Evolutionary conservation across 768 basidiomycete species (phyloP).

Genomic region (Lanmaoa rubissima): DNA sequence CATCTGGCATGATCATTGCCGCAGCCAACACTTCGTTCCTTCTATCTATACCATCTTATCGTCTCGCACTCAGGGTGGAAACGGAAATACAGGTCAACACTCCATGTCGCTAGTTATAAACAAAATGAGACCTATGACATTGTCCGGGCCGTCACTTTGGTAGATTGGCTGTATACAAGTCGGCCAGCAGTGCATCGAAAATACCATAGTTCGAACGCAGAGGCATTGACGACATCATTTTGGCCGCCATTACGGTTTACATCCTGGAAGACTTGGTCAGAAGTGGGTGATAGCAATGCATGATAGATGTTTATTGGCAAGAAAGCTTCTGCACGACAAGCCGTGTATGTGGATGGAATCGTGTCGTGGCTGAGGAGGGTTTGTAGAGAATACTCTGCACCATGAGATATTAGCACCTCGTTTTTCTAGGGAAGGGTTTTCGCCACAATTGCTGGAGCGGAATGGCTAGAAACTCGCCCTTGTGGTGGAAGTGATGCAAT

Average conservation of each 20-base stretch:
- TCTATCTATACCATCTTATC: not conserved
- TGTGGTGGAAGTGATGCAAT: no score
- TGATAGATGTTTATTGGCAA: no score
- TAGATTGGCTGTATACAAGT: conserved; percentile 46
- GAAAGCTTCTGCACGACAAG: no score
- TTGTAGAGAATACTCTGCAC: not conserved
- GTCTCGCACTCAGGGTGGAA: not conserved
- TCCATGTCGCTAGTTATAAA: not conserved
- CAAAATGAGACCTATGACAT: conserved; percentile 53
- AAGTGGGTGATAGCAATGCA: no score
- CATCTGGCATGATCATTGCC: not conserved
- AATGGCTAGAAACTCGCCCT: no score
- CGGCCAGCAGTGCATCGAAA: conserved; percentile 43
- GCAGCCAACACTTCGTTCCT: not conserved
- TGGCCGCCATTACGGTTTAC: conserved; percentile 46
- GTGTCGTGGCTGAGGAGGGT: no score
- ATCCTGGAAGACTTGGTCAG: not conserved
- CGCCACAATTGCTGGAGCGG: no score
- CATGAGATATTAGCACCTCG: not conserved
- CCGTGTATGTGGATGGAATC: no score
- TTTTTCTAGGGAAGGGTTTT: not conserved
- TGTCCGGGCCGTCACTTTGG: conserved; percentile 32
- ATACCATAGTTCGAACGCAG: conserved; percentile 59
- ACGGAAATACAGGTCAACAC: not conserved
- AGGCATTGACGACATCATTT: conserved; percentile 20